Evolutionary conservation across 2,329 filamentous ascomycete genomes (phyloP).

Genomic region (Colletotrichum viniferum): DNA sequence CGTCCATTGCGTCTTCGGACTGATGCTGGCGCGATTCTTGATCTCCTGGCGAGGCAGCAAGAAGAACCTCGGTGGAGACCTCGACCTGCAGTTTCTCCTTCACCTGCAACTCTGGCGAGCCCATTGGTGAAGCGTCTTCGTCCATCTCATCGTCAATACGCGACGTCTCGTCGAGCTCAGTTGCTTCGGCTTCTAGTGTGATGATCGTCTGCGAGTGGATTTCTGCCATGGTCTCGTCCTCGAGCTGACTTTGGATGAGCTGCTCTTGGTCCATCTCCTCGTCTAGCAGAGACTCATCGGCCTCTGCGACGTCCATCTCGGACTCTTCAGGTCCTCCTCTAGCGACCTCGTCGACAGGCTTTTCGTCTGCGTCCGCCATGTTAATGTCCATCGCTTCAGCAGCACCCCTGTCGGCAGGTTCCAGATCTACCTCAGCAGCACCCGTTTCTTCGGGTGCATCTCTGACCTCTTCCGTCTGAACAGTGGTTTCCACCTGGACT

Average conservation of each 20-base stretch:
- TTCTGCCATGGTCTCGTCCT: constrained; percentile 32
- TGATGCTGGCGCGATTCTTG: not conserved
- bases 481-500: not conserved
- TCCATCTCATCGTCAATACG: not conserved
- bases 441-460: not conserved
- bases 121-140: not conserved
- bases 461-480: not conserved
- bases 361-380: constrained; percentile 11
- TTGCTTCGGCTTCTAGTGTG: not conserved
- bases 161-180: not conserved
- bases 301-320: constrained; percentile 9
- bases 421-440: not conserved
- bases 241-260: constrained; percentile 13
- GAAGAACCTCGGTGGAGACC: not conserved
- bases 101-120: not conserved
- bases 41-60: not conserved
- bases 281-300: constrained; percentile 3
- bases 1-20: constrained; percentile 2
- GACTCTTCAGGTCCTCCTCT: not conserved
- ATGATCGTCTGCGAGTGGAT: constrained; percentile 31
- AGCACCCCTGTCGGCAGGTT: not conserved
- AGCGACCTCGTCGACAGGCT: not conserved
- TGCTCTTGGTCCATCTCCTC: not conserved
- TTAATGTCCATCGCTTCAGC: constrained; percentile 7
- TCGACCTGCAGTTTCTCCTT: not conserved